Conservation (phyloP, 495 filamentous ascomycete genomes). For the Lasiosphaeria hispida region DNA sequence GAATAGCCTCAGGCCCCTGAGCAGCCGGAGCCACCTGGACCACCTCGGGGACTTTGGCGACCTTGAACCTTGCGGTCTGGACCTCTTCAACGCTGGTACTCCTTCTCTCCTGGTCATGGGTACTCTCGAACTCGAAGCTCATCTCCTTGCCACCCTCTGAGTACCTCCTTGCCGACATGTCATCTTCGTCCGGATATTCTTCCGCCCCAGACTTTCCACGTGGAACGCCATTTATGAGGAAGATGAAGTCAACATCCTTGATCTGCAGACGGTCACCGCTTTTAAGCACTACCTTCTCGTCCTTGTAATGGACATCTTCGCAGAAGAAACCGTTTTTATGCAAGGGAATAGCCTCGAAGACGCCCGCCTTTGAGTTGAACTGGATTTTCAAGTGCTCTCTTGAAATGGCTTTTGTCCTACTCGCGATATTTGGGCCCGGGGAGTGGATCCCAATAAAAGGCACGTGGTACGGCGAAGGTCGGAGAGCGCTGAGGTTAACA, state of each 20-base stretch:
- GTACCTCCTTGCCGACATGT: conserved; percentile 38
- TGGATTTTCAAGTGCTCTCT: conserved; percentile 79
- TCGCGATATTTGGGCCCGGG: conserved; percentile 55
- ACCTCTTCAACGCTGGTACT: conserved; percentile 53
- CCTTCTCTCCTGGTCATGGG: conserved; percentile 46
- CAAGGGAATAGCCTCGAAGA: conserved; percentile 77
- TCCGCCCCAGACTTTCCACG: conserved; percentile 67
- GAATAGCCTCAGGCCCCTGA: background rate
- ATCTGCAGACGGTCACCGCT: conserved; percentile 76
- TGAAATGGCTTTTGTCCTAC: conserved; percentile 72
- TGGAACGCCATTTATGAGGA: conserved; percentile 70
- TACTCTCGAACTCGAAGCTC: conserved; percentile 66
- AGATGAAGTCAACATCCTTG: conserved; percentile 70
- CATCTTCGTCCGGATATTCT: conserved; percentile 42
- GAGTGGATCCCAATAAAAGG: conserved; percentile 82
- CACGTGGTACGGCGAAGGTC: conserved; percentile 60
- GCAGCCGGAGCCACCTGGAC: conserved; percentile 6
- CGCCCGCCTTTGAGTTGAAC: conserved; percentile 69
- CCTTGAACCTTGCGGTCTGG: too few species aligned
- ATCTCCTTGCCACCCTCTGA: conserved; percentile 57
- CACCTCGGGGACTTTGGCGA: conserved; percentile 4
- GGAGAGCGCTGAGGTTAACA: conserved; percentile 49
- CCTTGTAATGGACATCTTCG: conserved; percentile 67
- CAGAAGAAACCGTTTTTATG: conserved; percentile 86
- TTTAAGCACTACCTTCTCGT: conserved; percentile 61